Percentiles rank a stretch among this genome's conserved stretches.
Evolutionary conservation across 2,329 filamentous ascomycete species (phyloP).

Genomic region (Aspergillus tubingensis): DNA sequence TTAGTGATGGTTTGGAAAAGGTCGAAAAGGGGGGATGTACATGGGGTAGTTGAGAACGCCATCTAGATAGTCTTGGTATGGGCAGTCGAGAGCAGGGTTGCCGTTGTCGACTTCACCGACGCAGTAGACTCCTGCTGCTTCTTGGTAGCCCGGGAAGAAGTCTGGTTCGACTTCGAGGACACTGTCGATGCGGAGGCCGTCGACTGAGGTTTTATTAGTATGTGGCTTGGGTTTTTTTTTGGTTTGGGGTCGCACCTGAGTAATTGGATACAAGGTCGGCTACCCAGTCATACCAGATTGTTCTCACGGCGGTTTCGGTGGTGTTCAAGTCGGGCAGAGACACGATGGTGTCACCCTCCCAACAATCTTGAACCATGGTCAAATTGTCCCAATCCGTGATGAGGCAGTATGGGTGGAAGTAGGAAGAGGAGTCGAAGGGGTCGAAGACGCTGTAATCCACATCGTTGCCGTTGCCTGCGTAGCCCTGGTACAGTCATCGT

Average conservation of each 20-base stretch:
- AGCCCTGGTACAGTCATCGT: constrained; percentile 33
- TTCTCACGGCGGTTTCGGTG: constrained; percentile 50
- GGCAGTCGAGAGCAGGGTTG: constrained; percentile 44
- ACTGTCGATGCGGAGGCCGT: constrained; percentile 57
- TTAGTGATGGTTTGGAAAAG: neutral
- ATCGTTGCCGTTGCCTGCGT: constrained; percentile 47
- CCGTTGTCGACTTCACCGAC: constrained; percentile 51
- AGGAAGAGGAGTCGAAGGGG: constrained; percentile 58
- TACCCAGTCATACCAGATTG: constrained; percentile 62
- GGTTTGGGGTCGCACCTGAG: constrained; percentile 51
- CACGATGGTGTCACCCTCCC: constrained; percentile 57
- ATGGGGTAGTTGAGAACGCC: constrained; percentile 53
- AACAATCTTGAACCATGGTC: constrained; percentile 51
- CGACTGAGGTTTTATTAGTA: constrained; percentile 32
- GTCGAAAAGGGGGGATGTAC: constrained; percentile 24
- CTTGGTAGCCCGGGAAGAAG: constrained; percentile 48
- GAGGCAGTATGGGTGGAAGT: constrained; percentile 63
- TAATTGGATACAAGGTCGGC: constrained; percentile 60
- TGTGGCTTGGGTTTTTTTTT: too few relatives aligned
- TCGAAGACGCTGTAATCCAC: constrained; percentile 57
- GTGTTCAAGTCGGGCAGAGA: constrained; percentile 65
- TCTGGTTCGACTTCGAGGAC: constrained; percentile 51
- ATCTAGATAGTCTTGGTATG: constrained; percentile 49
- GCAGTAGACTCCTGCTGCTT: constrained; percentile 49
- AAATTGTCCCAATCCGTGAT: constrained; percentile 57